Conservation (phyloP, 805 yeast genomes). For the Nakazawaea pomicola region DNA sequence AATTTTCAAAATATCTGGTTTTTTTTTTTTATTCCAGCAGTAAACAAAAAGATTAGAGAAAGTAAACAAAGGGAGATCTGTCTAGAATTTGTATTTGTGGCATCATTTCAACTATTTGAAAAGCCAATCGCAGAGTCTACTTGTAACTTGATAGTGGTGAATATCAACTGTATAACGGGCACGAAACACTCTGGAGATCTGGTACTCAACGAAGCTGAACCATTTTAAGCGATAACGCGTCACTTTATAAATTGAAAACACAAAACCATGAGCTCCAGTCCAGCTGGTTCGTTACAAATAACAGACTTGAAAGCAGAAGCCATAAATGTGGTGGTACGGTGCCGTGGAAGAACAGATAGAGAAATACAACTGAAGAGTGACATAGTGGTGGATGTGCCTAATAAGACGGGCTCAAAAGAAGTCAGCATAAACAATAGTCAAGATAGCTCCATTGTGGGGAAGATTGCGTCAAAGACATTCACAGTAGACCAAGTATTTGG, state of each 20-base stretch:
- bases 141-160: too few relatives aligned
- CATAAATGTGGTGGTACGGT: conserved; percentile 50
- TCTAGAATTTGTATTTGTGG: too few relatives aligned
- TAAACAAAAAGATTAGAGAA: conserved; percentile 6
- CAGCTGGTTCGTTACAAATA: not conserved
- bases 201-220: too few relatives aligned
- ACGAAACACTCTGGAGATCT: too few relatives aligned
- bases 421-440: conserved; percentile 21
- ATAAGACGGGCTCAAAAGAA: conserved; percentile 23
- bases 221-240: too few relatives aligned
- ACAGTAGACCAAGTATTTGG: conserved; percentile 55
- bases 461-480: conserved; percentile 31
- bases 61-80: not conserved
- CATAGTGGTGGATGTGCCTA: conserved; percentile 41
- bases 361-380: conserved; percentile 42
- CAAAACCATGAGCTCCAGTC: not conserved
- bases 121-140: too few relatives aligned
- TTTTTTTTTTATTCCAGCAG: too few relatives aligned
- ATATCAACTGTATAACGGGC: too few relatives aligned
- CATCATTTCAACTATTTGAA: too few relatives aligned
- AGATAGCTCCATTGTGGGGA: conserved; percentile 21
- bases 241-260: too few relatives aligned
- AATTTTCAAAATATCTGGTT: too few relatives aligned
- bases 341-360: conserved; percentile 43
- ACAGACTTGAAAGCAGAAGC: conserved; percentile 20